Evolutionary conservation across 495 filamentous ascomycete species (phyloP), one percentile per base, ranked within the genome.

Genomic region (Penicillium paxilli): DNA sequence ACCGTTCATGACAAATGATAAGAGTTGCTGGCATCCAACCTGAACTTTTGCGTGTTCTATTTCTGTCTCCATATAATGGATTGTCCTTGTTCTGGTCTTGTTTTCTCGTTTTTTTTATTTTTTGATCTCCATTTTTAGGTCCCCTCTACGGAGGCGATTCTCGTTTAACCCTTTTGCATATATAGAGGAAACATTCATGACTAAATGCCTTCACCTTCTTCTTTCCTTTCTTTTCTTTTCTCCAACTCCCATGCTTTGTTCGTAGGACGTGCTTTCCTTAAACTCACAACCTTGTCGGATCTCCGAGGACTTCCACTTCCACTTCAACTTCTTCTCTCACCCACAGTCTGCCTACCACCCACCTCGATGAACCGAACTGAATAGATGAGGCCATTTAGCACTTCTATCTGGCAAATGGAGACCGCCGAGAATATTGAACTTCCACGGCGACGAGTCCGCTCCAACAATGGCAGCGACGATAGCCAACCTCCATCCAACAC

Each of bases 171-270:
- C 64, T 52, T 65, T 38, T 38, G 35, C 35, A 62, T 62, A 67
- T 67, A 67, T 67, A 67, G 64, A 66, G 61, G 51, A 60, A 65
- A 65, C 59, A 56, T 24, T 16, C 40, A 50, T 50, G 30, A 24
- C 19, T n/a, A 17, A 25, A 20, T 33, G 32, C 28, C 21, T n/a
- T 49, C 49, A 6, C 44, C 38, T 60, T 44, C 28, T 56, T 54
- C 49, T 52, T 20, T 20, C 8, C n/a, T 38, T 42, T 11, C 7
- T 4, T 14, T 6, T 42, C 2, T 20, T 14, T 22, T 19, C 14
- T 17, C 9, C 23, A 23, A 11, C 12, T 38, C 8, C 12, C 4
- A 12, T 37, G 12, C 4, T 14, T 37, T 5, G 16, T 6, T 19
- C 5, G 35, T 3, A 38, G n/a, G 35, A 16, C 2, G 35, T n/a